Conservation (phyloP, 2,329 filamentous ascomycete species). For the Aspergillus intermedius region DNA sequence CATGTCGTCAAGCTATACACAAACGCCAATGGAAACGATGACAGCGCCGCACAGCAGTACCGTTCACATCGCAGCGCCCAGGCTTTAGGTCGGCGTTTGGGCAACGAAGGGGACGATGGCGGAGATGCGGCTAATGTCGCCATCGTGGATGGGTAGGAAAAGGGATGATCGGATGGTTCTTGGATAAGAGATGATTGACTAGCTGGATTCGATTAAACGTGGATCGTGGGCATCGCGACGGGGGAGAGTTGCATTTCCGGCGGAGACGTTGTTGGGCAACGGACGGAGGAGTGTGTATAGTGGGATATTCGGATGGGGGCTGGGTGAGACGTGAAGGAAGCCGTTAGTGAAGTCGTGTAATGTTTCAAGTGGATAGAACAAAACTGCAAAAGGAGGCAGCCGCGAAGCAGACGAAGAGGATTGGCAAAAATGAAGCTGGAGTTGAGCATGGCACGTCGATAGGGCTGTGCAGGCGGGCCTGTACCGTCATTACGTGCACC, state of each 20-base stretch:
- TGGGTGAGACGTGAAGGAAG: too few species aligned
- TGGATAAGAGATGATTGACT: too few species aligned
- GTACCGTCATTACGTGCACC: too few species aligned
- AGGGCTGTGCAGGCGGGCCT: not conserved
- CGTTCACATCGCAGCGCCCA: conserved; percentile 59
- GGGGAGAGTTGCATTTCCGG: not conserved
- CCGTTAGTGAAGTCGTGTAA: too few species aligned
- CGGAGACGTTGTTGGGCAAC: not conserved
- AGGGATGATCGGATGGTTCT: too few species aligned
- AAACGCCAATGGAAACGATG: conserved; percentile 81
- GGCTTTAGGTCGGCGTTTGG: conserved; percentile 36
- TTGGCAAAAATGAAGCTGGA: not conserved
- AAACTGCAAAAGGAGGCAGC: not conserved
- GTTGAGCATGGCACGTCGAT: not conserved
- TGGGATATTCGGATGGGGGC: too few species aligned
- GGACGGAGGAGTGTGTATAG: not conserved
- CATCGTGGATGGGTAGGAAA: conserved; percentile 19
- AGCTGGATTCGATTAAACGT: conserved; percentile 1
- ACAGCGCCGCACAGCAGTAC: conserved; percentile 70
- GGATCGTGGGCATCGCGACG: conserved; percentile 10
- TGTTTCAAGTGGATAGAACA: too few species aligned
- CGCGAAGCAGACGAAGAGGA: not conserved
- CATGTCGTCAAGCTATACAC: conserved; percentile 88
- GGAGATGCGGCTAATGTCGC: conserved; percentile 33
- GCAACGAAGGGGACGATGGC: conserved; percentile 34